These are phyloP conservation scores for Acidomyces sp. DNA, from an alignment of 495 filamentous ascomycete species.

Conservation along the genomic window DNA sequence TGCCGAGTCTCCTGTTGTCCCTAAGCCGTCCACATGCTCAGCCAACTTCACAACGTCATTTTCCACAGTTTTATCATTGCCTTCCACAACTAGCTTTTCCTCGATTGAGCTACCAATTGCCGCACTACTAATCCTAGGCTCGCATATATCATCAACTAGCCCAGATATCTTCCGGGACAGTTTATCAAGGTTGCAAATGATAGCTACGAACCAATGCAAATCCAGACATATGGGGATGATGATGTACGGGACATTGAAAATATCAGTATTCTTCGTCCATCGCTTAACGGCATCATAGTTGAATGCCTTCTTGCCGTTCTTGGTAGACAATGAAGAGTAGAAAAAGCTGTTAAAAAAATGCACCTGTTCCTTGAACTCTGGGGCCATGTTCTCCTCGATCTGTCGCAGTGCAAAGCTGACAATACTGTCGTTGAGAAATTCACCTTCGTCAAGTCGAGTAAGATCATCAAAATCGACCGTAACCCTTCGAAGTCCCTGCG, in stretches of 20 bases:
- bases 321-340: slow-evolving; percentile 55
- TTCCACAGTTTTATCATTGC: neutral
- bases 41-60: neutral
- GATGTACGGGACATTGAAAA: slow-evolving; percentile 78
- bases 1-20: neutral
- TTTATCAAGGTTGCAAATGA: slow-evolving; percentile 75
- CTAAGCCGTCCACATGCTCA: neutral
- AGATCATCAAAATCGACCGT: slow-evolving; percentile 71
- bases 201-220: slow-evolving; percentile 84
- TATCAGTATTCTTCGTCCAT: slow-evolving; percentile 79
- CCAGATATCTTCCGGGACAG: neutral
- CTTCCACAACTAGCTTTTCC: neutral
- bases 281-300: slow-evolving; percentile 72
- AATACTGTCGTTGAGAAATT: slow-evolving; percentile 86
- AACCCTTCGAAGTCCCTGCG: slow-evolving; percentile 50
- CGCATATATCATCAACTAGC: neutral
- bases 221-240: slow-evolving; percentile 83
- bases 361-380: slow-evolving; percentile 41
- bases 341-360: slow-evolving; percentile 93
- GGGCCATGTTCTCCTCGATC: slow-evolving; percentile 14
- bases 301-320: slow-evolving; percentile 44
- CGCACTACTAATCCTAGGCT: neutral
- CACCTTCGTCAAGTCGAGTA: slow-evolving; percentile 61
- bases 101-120: neutral
- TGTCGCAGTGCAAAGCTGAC: slow-evolving; percentile 69